A percentile compares a stretch with the other conserved stretches of the same genome.
Conservation (phyloP, 2,329 filamentous ascomycete genomes). For the Aspergillus ustus region DNA sequence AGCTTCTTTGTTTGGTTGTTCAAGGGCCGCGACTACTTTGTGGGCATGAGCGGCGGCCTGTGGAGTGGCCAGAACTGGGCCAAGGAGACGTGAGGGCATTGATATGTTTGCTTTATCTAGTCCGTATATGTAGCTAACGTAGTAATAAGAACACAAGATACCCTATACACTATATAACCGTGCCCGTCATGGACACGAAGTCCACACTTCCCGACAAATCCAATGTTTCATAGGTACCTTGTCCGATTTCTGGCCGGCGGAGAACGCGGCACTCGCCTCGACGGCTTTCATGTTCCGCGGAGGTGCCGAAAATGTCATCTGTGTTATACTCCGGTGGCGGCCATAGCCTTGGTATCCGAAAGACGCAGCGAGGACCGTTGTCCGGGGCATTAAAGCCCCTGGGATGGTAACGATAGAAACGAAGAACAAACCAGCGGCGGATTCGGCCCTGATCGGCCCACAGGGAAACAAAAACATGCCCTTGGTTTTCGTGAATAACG, state of each 20-base stretch:
- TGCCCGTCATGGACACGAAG: neutral
- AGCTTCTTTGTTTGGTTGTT: constrained; percentile 55
- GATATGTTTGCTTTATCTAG: neutral
- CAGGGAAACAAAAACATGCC: neutral
- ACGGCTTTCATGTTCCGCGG: too few relatives aligned
- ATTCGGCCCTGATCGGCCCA: too few relatives aligned
- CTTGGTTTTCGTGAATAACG: neutral
- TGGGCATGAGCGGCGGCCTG: constrained; percentile 53
- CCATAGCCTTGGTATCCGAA: neutral
- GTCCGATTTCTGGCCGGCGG: too few relatives aligned
- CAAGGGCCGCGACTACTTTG: constrained; percentile 58
- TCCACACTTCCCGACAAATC: too few relatives aligned
- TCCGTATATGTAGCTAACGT: neutral
- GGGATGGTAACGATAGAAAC: too few relatives aligned
- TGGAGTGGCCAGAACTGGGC: constrained; percentile 60
- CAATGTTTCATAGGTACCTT: too few relatives aligned
- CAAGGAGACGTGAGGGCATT: constrained; percentile 42
- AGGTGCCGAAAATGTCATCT: too few relatives aligned
- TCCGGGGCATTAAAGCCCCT: too few relatives aligned
- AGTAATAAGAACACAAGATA: neutral
- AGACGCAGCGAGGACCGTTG: neutral
- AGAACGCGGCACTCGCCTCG: too few relatives aligned
- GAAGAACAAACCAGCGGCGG: too few relatives aligned
- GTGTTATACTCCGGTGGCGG: neutral
- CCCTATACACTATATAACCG: neutral